Evolutionary conservation across 108 stramenopile genomes (phyloP).

Genomic region (Pseudonitzschia delicatissima): DNA sequence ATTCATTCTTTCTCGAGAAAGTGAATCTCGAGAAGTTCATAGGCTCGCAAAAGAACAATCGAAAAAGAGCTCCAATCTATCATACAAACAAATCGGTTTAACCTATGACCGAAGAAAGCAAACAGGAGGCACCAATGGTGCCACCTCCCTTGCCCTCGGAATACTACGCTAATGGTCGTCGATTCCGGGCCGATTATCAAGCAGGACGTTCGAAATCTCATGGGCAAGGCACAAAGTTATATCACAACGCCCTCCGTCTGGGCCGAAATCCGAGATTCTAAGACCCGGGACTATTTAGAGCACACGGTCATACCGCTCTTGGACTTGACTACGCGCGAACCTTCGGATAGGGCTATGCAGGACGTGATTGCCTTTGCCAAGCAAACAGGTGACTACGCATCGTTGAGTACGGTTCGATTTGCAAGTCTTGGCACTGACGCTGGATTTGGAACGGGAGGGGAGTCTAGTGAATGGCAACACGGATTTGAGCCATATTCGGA

Average conservation of each 20-base stretch:
- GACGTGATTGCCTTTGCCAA: slow-evolving; percentile 79
- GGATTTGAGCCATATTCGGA: slow-evolving; percentile 55
- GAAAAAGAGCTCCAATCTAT: too few species aligned
- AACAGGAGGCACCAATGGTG: too few species aligned
- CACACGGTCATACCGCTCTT: neutral
- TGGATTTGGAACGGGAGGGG: slow-evolving; percentile 81
- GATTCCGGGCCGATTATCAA: slow-evolving; percentile 87
- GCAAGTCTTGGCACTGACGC: slow-evolving; percentile 87
- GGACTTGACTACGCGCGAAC: slow-evolving; percentile 46
- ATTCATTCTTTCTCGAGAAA: too few species aligned
- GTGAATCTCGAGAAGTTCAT: too few species aligned
- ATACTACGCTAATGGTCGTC: too few species aligned
- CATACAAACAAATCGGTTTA: too few species aligned
- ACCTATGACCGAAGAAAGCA: too few species aligned
- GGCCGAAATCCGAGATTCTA: slow-evolving; percentile 75
- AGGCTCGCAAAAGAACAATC: too few species aligned
- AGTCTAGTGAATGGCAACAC: neutral
- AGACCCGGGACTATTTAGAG: slow-evolving; percentile 53
- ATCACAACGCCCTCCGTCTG: slow-evolving; percentile 75
- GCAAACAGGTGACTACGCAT: slow-evolving; percentile 91
- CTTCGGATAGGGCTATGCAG: slow-evolving; percentile 47
- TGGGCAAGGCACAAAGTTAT: slow-evolving; percentile 46
- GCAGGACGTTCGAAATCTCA: slow-evolving; percentile 47
- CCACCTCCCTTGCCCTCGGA: too few species aligned
- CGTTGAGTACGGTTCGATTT: slow-evolving; percentile 84